Percentiles rank a stretch among this genome's conserved stretches.
These are phyloP conservation scores for Ascosphaera pollenicola DNA, from an alignment of 2,329 filamentous ascomycete species.

Conservation along the genomic window DNA sequence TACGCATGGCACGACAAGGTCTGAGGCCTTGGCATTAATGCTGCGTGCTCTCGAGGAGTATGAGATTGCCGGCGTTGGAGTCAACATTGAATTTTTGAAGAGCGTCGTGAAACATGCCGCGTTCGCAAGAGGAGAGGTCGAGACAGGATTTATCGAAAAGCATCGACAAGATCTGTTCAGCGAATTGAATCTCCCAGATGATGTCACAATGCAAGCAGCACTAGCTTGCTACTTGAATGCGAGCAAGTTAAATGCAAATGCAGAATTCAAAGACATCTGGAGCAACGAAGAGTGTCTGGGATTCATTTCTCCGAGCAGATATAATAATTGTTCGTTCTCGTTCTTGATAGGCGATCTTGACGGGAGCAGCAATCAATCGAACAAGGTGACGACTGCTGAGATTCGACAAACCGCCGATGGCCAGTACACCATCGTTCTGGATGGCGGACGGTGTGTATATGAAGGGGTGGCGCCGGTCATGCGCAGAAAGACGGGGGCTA, in stretches of 20 bases:
- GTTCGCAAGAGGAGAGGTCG: conserved; percentile 71
- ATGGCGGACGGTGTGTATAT: conserved; percentile 7
- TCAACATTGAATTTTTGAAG: conserved; percentile 95
- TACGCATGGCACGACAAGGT: conserved; percentile 56
- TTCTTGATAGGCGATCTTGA: not conserved
- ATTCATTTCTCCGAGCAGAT: not conserved
- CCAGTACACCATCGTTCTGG: conserved; percentile 28
- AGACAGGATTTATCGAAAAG: conserved; percentile 92
- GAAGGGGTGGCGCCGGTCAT: conserved; percentile 7
- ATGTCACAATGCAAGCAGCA: conserved; percentile 71
- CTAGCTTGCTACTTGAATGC: conserved; percentile 40
- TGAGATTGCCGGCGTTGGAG: conserved; percentile 78
- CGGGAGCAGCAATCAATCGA: not conserved
- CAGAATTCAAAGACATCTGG: not conserved
- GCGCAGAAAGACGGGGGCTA: conserved; percentile 20
- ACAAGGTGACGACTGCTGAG: conserved; percentile 21
- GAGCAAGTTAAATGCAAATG: no score
- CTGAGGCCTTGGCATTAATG: conserved; percentile 65
- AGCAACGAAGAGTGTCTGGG: not conserved
- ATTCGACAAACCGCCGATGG: conserved; percentile 28
- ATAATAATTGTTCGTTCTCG: not conserved
- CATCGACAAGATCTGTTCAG: conserved; percentile 60
- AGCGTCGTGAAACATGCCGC: conserved; percentile 57
- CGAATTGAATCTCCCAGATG: conserved; percentile 32
- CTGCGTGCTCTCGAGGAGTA: conserved; percentile 64